Evolutionary conservation across 2,329 filamentous ascomycete genomes (phyloP).

Genomic region (Trichoderma sp.): DNA sequence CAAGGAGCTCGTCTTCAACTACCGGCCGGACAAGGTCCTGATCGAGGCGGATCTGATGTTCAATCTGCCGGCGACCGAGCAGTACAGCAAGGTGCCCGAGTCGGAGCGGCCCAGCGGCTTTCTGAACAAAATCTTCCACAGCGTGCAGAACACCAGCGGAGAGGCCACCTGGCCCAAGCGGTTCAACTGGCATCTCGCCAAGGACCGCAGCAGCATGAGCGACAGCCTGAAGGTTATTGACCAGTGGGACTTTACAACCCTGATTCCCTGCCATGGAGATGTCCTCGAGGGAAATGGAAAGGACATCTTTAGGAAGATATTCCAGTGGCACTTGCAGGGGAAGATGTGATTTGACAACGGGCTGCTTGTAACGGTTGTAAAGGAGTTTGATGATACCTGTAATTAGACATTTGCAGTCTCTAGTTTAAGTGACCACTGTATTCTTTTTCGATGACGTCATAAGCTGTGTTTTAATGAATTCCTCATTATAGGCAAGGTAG

Average conservation of each 20-base stretch:
- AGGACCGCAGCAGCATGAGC: slow-evolving; percentile 68
- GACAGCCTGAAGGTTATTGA: slow-evolving; percentile 69
- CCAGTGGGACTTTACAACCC: slow-evolving; percentile 78
- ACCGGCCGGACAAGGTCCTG: slow-evolving; percentile 75
- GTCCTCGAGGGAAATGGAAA: slow-evolving; percentile 75
- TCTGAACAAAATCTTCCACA: slow-evolving; percentile 48
- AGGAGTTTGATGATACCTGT: not conserved
- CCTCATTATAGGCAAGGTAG: not conserved
- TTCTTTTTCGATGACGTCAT: not conserved
- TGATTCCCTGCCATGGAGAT: slow-evolving; percentile 94
- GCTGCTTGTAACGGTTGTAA: not conserved
- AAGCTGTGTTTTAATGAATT: not conserved
- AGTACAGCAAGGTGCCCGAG: slow-evolving; percentile 71
- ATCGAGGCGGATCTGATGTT: slow-evolving; percentile 92
- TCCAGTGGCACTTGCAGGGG: slow-evolving; percentile 75
- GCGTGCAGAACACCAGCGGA: slow-evolving; percentile 63
- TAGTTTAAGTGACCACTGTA: not conserved
- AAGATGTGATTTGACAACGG: not conserved
- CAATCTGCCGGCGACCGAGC: slow-evolving; percentile 85
- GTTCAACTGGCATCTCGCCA: slow-evolving; percentile 76
- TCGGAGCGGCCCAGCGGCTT: slow-evolving; percentile 36
- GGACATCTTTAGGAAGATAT: slow-evolving; percentile 72
- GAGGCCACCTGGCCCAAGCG: slow-evolving; percentile 75
- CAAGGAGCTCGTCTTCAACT: slow-evolving; percentile 84
- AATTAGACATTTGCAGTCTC: not conserved